Base-by-base conservation (phyloP, 75 land plant genomes). In the Pinus tabuliformis region DNA sequence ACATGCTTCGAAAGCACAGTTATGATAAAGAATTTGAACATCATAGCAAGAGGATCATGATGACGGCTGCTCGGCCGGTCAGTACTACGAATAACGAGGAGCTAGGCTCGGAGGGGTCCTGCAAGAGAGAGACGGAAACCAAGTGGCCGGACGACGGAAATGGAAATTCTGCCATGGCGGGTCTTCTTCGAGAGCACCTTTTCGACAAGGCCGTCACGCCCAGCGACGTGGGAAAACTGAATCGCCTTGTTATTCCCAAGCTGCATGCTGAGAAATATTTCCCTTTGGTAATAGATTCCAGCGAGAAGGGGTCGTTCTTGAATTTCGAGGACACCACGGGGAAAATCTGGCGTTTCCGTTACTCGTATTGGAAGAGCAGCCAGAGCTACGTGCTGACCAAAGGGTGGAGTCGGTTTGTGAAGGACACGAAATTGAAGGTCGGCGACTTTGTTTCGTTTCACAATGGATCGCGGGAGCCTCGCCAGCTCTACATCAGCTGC, bases 361-460 rank as follows among this genome's bases (percentile, higher is more conserved):
- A 85, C 78, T 82, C 87, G 4, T 85, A 85, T 75, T 85, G 87
- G 87, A 80, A 76, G 72, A 85, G 87, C 72, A 82, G 85, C 33
- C 87, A 82, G 78, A 82, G 85, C 74, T 85, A 85, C 73, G 86
- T 85, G 64, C 71, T 85, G 56, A 85, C 86, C 16, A 85, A 84
- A 74, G 87, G 87, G 12, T 85, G 84, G 87, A 85, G 87, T 59
- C 26, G 87, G 37, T 85, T 85, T 45, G 87, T 85, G 36, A 81
- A 82, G 75, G 87, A 85, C 78, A 85, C 82, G 81, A 82, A 82
- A 58, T 81, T 85, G 52, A 81, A 82, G 3, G 87, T 84, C 28
- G 87, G 84, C 1, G 87, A 85, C 58, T 63, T 78, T 11, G 84
- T 85, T 45, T 80, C 81, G 2, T 82, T 85, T 72, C 78, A 82